Evolutionary conservation across 2,329 filamentous ascomycete species (phyloP), one percentile per base, ranked within the genome.

Genomic region (Sclerotinia trifoliorum): DNA sequence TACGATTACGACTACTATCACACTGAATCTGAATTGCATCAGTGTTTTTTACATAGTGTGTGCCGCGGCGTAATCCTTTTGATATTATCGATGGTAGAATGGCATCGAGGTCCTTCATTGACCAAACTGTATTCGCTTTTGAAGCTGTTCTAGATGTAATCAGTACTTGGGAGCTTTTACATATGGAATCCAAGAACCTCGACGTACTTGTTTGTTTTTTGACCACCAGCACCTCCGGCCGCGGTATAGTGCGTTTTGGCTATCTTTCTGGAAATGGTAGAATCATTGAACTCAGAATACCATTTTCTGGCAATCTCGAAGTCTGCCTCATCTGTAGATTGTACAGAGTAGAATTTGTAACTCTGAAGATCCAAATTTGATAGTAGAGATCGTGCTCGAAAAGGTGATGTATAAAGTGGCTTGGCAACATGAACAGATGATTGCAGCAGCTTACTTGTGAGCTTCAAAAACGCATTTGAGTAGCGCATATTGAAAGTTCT

Each of bases 131-230:
- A 19, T 71, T 77, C 5, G 77, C 77, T 71, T 78, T 78, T 8
- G 74, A 76, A 49, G 69, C 72, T 1, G 77, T 78, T 49, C 77
- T 78, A 44, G 24, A 57, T 17, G n/a, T 44, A 29, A 57, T 70
- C 68, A 69, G 56, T 54, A 68, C 51, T 26, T 44, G 29, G 44
- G 1, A 15, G 10, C 6, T 24, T 39, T 3, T n/a, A 2, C 15
- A 7, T 58, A 5, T 4, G 13, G 6, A 44, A 32, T 29, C 51
- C 21, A 42, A 55, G 32, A 29, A 29, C n/a, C 19, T 48, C 7
- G 42, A 67, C 68, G 26, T 71, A 78, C 77, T 77, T 78, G 65
- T 78, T 78, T n/a, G 71, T 70, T 70, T 78, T 77, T 65, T 78
- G 77, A 17, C 77, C 77, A 35, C 77, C 77, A 8, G 76, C 69